Evolutionary conservation across 176 grass and related monocot species (phyloP).

Genomic region (Carex pumila): DNA sequence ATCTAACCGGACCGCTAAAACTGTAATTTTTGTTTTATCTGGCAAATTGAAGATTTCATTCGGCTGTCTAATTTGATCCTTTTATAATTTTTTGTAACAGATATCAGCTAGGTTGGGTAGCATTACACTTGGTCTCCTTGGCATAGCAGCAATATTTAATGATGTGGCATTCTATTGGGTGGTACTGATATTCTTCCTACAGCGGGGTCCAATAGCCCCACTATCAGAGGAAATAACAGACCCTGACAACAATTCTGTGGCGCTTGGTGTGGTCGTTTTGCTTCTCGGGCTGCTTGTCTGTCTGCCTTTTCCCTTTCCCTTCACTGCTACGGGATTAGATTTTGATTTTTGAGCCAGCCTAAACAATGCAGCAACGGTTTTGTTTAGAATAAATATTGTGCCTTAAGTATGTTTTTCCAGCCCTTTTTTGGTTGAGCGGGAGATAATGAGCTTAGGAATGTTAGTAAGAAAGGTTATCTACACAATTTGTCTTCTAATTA

Average conservation of each 20-base stretch:
- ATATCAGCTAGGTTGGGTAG: conserved; percentile 45
- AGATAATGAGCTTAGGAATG: background rate
- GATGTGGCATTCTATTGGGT: conserved; percentile 86
- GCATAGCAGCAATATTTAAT: conserved; percentile 63
- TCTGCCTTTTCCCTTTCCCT: conserved; percentile 83
- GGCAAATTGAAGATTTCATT: background rate
- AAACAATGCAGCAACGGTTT: background rate
- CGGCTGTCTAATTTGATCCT: background rate
- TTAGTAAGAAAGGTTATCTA: background rate
- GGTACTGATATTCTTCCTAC: conserved; percentile 87
- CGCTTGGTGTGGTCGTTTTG: conserved; percentile 54
- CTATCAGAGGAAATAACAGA: conserved; percentile 83
- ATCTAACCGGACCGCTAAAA: background rate
- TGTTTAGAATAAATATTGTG: background rate
- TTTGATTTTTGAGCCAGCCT: conserved; percentile 43
- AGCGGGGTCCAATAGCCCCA: conserved; percentile 73
- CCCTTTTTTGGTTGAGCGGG: background rate
- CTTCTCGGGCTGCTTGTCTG: conserved; percentile 67
- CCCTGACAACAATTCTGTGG: conserved; percentile 43
- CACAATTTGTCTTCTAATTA: background rate
- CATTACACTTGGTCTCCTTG: conserved; percentile 55
- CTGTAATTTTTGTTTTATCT: background rate
- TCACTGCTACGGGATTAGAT: conserved; percentile 41
- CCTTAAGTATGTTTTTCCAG: background rate
- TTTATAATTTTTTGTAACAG: conserved; percentile 27